Conservation (phyloP, 139 green algal genomes). For the Chlamydomonas schloesseri region DNA sequence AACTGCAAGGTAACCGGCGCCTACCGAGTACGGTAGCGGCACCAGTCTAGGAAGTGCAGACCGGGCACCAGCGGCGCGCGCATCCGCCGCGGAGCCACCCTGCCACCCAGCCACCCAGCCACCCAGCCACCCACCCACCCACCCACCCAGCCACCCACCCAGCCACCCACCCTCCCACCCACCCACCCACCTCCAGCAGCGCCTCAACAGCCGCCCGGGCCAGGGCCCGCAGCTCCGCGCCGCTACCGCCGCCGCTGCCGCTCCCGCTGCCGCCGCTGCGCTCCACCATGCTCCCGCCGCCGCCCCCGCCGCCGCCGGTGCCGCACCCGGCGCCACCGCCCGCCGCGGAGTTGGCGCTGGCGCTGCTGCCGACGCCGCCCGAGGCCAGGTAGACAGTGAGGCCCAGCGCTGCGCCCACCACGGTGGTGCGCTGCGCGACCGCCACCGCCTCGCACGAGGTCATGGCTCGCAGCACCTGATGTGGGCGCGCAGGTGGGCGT, state of each 20-base stretch:
- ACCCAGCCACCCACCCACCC: no score
- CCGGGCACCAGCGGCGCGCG: no score
- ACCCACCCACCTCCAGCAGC: background rate
- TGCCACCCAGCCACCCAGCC: no score
- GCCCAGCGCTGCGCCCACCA: constrained; percentile 60
- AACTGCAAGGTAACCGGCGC: no score
- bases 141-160: no score
- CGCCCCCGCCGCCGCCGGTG: background rate
- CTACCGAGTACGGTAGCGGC: no score
- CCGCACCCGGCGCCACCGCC: constrained; percentile 23
- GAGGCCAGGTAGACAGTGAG: constrained; percentile 69
- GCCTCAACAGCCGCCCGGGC: constrained; percentile 8
- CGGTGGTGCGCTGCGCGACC: constrained; percentile 64
- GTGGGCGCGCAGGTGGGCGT: no score
- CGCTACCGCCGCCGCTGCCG: background rate
- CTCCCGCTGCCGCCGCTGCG: background rate
- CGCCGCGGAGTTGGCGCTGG: background rate
- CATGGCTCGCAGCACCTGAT: constrained; percentile 53
- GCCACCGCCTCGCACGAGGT: constrained; percentile 75
- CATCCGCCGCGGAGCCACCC: no score
- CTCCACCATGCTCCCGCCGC: background rate
- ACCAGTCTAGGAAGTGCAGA: no score
- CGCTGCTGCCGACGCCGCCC: constrained; percentile 1
- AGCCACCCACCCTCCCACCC: background rate
- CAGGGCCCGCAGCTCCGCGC: constrained; percentile 2